A percentile compares a stretch with the other conserved stretches of the same genome.
Evolutionary conservation across 2,329 filamentous ascomycete genomes (phyloP).

Genomic region (Hymenoscyphus albidus): DNA sequence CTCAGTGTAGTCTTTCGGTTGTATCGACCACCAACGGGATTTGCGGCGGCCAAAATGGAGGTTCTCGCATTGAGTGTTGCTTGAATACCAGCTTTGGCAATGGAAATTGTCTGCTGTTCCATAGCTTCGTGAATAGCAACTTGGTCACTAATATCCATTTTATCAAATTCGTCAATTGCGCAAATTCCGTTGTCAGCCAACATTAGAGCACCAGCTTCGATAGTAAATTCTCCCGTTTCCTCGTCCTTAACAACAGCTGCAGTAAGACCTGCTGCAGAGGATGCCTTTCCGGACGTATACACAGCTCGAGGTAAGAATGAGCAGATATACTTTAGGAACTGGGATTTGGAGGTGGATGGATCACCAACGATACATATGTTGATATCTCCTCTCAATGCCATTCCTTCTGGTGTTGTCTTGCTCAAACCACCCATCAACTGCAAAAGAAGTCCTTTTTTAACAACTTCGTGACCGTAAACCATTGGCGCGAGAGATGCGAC

Average conservation of each 20-base stretch:
- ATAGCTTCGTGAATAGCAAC: constrained; percentile 99
- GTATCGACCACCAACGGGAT: constrained; percentile 93
- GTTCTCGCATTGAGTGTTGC: constrained; percentile 95
- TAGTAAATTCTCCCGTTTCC: constrained; percentile 97
- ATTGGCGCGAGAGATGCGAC: constrained; percentile 94
- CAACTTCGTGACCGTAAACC: constrained; percentile 94
- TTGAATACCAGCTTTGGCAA: constrained; percentile 97
- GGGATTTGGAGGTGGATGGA: constrained; percentile 93
- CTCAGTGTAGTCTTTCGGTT: constrained; percentile 92
- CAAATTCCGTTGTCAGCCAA: constrained; percentile 95
- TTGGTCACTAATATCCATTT: constrained; percentile 97
- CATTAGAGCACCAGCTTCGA: constrained; percentile 97
- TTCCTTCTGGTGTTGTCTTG: constrained; percentile 88
- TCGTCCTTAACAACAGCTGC: constrained; percentile 97
- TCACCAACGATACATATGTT: constrained; percentile 99
- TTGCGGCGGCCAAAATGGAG: constrained; percentile 91
- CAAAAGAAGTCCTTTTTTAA: constrained; percentile 93
- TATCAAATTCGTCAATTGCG: constrained; percentile 98
- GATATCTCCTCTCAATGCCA: constrained; percentile 94
- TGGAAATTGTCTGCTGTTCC: constrained; percentile 99
- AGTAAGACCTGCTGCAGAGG: constrained; percentile 93
- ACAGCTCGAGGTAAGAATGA: constrained; percentile 94
- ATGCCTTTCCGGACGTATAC: constrained; percentile 96
- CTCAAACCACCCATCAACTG: constrained; percentile 95
- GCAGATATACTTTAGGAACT: constrained; percentile 97